Conservation (phyloP, 2,329 filamentous ascomycete species). For the Claviceps sp. region DNA sequence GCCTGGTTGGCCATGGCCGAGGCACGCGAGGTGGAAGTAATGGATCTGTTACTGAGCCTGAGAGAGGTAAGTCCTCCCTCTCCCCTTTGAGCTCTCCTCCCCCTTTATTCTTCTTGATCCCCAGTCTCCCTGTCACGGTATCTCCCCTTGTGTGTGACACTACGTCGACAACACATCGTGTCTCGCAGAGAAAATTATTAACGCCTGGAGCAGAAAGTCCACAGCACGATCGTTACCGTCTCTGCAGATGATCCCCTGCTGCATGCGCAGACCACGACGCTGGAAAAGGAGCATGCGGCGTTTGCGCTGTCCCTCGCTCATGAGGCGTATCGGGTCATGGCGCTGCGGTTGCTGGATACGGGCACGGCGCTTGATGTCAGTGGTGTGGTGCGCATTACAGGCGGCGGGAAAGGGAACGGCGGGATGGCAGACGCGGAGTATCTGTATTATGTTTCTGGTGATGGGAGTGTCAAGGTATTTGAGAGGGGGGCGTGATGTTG, state of each 20-base stretch:
- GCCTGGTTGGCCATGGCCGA: slow-evolving; percentile 45
- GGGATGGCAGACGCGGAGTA: slow-evolving; percentile 42
- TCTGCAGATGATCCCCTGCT: slow-evolving; percentile 65
- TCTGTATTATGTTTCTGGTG: slow-evolving; percentile 67
- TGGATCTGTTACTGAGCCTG: slow-evolving; percentile 42
- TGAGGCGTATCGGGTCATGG: slow-evolving; percentile 55
- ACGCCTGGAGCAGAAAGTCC: slow-evolving; percentile 33
- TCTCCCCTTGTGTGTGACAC: no score
- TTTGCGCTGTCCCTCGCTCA: slow-evolving; percentile 63
- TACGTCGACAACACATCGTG: no score
- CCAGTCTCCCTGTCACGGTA: no score
- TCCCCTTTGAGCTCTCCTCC: no score
- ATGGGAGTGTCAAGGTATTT: slow-evolving; percentile 73
- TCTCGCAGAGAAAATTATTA: no score
- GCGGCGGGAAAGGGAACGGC: slow-evolving; percentile 28
- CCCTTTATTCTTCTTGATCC: background rate
- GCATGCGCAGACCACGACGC: slow-evolving; percentile 41
- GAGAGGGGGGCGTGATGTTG: slow-evolving; percentile 49
- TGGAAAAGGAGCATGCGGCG: slow-evolving; percentile 60
- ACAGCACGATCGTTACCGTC: slow-evolving; percentile 53
- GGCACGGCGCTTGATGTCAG: slow-evolving; percentile 85
- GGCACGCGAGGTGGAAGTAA: slow-evolving; percentile 32
- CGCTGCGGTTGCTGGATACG: slow-evolving; percentile 66
- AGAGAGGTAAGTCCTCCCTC: slow-evolving; percentile 42
- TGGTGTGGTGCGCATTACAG: slow-evolving; percentile 68